These are phyloP conservation scores for Gryganskiella cystojenkinii DNA, from an alignment of 192 early-diverging fungal genomes.

Conservation along the genomic window DNA sequence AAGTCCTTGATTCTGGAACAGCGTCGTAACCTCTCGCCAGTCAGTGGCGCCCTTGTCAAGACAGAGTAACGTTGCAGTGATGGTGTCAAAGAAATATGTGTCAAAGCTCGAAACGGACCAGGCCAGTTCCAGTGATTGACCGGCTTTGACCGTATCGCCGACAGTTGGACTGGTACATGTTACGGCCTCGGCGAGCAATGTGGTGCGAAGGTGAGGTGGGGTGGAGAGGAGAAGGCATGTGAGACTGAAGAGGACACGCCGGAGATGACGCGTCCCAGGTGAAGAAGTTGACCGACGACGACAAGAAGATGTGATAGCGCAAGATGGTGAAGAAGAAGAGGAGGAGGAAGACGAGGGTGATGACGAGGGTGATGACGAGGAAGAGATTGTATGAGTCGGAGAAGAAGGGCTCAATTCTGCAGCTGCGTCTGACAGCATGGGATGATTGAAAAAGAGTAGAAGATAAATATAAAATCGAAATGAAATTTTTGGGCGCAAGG, in stretches of 20 bases:
- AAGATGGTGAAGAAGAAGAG: background rate
- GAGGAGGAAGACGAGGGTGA: constrained; percentile 10
- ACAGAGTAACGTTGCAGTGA: constrained; percentile 29
- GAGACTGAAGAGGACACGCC: constrained; percentile 4
- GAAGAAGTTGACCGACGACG: background rate
- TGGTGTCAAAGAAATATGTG: constrained; percentile 1
- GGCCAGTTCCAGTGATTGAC: background rate
- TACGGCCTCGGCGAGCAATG: constrained; percentile 14
- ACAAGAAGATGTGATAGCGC: background rate
- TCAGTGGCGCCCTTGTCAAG: background rate
- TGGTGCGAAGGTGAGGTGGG: background rate
- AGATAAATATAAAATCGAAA: no score
- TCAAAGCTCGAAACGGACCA: constrained; percentile 27
- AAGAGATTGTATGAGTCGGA: background rate
- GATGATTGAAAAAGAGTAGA: no score
- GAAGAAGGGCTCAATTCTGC: no score
- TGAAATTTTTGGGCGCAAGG: no score
- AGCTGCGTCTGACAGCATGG: no score
- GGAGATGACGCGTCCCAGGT: background rate
- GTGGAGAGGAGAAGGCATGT: background rate
- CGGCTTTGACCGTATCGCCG: constrained; percentile 4
- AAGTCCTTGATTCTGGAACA: background rate
- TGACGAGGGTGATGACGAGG: background rate
- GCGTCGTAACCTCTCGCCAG: constrained; percentile 15
- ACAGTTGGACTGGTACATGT: constrained; percentile 8